A percentile compares a stretch with the other conserved stretches of the same genome.
Evolutionary conservation across 306 rosid species (phyloP).

Genomic region (Quercus agrifolia): DNA sequence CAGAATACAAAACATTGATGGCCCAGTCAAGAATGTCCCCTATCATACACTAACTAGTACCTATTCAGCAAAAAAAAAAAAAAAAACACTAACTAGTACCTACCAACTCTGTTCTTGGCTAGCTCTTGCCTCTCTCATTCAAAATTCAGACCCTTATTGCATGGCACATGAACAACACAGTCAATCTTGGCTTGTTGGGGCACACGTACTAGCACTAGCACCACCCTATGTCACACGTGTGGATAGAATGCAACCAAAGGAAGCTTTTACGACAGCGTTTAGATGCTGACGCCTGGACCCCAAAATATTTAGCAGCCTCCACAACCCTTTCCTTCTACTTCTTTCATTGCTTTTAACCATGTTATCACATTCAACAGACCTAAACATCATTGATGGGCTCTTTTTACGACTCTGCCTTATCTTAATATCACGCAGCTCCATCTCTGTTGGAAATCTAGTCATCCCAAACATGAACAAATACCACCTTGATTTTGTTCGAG

Average conservation of each 20-base stretch:
- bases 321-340: slow-evolving; percentile 29
- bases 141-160: neutral
- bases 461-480: slow-evolving; percentile 61
- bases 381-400: slow-evolving; percentile 25
- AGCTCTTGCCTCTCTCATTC: neutral
- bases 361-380: slow-evolving; percentile 20
- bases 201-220: neutral
- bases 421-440: slow-evolving; percentile 63
- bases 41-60: neutral
- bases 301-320: slow-evolving; percentile 36
- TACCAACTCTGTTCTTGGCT: neutral
- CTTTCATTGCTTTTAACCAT: neutral
- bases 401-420: slow-evolving; percentile 46
- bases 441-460: slow-evolving; percentile 39
- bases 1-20: neutral
- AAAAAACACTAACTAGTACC: neutral
- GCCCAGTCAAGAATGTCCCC: neutral
- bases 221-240: neutral
- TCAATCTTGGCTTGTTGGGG: no score
- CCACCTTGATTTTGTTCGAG: slow-evolving; percentile 57
- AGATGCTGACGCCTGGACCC: slow-evolving; percentile 30
- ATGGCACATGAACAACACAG: no score
- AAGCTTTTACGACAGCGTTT: slow-evolving; percentile 39
- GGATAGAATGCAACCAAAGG: slow-evolving; percentile 16
- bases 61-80: no score